These are phyloP conservation scores for Microthlaspi erraticum DNA, from an alignment of 345 rosid genomes.

Conservation along the genomic window DNA sequence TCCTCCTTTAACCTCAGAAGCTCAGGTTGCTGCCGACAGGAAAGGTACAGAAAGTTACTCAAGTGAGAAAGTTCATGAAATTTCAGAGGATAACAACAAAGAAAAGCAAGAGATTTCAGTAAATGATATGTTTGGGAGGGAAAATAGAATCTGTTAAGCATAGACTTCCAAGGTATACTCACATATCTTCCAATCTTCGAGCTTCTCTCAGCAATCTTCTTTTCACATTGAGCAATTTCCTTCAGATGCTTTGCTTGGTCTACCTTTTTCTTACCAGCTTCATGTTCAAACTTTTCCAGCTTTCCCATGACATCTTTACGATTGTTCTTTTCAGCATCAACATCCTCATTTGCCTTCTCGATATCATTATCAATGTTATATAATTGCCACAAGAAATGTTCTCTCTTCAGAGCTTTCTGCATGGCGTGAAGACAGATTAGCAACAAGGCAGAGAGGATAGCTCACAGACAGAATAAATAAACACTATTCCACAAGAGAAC, in stretches of 20 bases:
- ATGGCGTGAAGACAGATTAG: constrained; percentile 25
- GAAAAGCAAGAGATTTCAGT: constrained; percentile 1
- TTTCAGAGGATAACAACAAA: background rate
- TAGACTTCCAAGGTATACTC: constrained; percentile 47
- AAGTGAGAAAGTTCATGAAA: constrained; percentile 28
- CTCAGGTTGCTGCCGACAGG: constrained; percentile 76
- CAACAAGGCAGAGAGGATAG: background rate
- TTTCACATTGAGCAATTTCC: constrained; percentile 78
- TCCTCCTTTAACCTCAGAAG: constrained; percentile 88
- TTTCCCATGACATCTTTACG: constrained; percentile 68
- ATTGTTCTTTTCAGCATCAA: constrained; percentile 66
- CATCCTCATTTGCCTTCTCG: constrained; percentile 60
- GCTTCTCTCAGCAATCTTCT: constrained; percentile 79
- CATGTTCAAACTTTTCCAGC: constrained; percentile 64
- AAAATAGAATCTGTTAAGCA: constrained; percentile 9
- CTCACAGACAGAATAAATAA: constrained; percentile 17
- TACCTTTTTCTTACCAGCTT: constrained; percentile 67
- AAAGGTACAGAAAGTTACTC: constrained; percentile 22
- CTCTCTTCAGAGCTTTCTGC: constrained; percentile 90
- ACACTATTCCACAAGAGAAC: constrained; percentile 9
- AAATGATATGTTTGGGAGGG: constrained; percentile 7
- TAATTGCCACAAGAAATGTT: constrained; percentile 87
- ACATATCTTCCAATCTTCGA: constrained; percentile 70
- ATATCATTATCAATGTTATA: constrained; percentile 76
- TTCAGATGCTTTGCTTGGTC: constrained; percentile 82